Conservation (phyloP, 768 basidiomycete genomes). For the Lanmaoa rubissima region DNA sequence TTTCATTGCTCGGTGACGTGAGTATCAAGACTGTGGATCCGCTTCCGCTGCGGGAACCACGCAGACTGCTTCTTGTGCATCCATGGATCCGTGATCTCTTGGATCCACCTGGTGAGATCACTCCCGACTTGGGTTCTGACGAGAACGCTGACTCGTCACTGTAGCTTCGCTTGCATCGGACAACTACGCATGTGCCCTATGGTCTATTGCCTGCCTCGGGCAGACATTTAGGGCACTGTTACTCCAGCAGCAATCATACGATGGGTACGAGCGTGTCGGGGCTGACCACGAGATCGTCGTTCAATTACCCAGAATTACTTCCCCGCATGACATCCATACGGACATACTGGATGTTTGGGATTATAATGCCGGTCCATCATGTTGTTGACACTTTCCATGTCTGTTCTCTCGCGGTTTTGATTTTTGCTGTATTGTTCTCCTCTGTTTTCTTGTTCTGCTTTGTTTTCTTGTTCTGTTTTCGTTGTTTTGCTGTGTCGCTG, state of each 20-base stretch:
- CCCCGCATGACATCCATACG: neutral
- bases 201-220: conserved; percentile 3
- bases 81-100: conserved; percentile 1
- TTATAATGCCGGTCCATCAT: neutral
- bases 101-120: neutral
- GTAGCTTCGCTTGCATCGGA: neutral
- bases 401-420: neutral
- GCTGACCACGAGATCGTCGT: conserved; percentile 4
- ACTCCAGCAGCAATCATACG: neutral
- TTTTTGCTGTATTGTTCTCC: neutral
- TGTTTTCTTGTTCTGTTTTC: neutral
- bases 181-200: neutral
- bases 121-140: neutral
- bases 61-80: neutral
- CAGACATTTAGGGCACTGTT: conserved; percentile 5
- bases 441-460: neutral
- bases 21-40: neutral
- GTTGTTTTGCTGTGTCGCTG: neutral
- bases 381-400: neutral
- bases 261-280: conserved; percentile 5
- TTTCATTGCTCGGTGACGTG: neutral
- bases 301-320: neutral
- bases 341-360: conserved; percentile 4
- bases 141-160: neutral
- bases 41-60: neutral